Evolutionary conservation across 2,329 filamentous ascomycete genomes (phyloP), one percentile per base, ranked within the genome.

Genomic region (Botrytis elliptica): DNA sequence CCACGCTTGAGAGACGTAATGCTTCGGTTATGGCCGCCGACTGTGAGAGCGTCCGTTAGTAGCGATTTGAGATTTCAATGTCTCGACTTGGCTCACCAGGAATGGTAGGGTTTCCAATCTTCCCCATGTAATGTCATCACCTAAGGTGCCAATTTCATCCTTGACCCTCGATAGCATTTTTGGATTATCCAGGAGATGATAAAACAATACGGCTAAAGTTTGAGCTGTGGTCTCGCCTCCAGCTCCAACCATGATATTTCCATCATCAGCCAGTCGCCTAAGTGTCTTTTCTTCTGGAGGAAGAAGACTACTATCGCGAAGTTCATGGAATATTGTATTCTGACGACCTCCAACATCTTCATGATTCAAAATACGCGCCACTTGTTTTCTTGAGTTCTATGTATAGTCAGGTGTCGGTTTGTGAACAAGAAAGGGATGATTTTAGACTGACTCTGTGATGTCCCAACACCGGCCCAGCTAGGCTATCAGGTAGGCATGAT

Each of bases 191-290:
- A 83, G 81, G 2, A 85, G 76, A 78, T 83, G 74, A 77, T 80
- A 85, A 14, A 81, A 78, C 8, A 81, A 76, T 7, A 83, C 74
- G 3, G 79, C 75, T 22, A 85, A 77, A 0, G 81, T 77, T 75
- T 79, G 79, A 22, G 79, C 79, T 0, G 80, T 82, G 0, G 83
- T 85, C 57, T 83, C 80, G 29, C 81, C 82, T 5, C 82, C 84
- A 9, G 83, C 84, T 40, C 67, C 59, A 14, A 77, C 78, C 10
- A 82, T 78, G 1, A 83, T 64, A 42, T 75, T 73, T 12, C 70
- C 80, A 14, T 85, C 84, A 6, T 81, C 76, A 6, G 76, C 76
- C 8, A 85, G 75, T 0, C 84, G 79, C 2, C 59, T 44, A 0
- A 78, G 40, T 0, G 78, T 76, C 74, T 84, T 84, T 52, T 84